phyloP scores from a whole-genome alignment of 2,329 filamentous ascomycete species.

The Hymenoscyphus fructigenus region DNA sequence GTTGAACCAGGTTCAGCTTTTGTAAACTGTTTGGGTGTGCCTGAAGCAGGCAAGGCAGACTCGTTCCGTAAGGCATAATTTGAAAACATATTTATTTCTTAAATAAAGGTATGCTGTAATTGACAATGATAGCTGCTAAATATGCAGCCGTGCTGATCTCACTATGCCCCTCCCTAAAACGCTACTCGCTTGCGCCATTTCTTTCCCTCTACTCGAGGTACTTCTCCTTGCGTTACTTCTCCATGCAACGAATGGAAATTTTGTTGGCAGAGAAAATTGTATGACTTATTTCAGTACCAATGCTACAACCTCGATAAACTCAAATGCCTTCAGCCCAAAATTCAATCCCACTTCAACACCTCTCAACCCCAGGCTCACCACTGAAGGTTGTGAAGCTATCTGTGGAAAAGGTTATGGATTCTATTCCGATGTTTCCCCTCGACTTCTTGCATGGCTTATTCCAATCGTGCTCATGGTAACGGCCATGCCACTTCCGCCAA shows the following conservation, averaged over 20 bases:
- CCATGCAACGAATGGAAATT: neutral
- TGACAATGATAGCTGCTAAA: neutral
- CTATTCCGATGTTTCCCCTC: neutral
- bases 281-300: neutral
- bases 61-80: neutral
- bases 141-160: neutral
- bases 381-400: neutral
- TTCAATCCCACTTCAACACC: neutral
- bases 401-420: neutral
- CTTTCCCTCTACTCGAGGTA: neutral
- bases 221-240: neutral
- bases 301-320: neutral
- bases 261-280: neutral
- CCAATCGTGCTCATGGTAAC: neutral
- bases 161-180: neutral
- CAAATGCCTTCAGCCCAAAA: neutral
- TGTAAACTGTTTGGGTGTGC: neutral
- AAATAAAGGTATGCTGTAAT: neutral
- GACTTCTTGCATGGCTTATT: neutral
- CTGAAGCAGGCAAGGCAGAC: neutral
- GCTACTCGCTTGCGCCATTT: neutral
- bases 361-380: neutral
- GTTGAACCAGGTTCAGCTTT: neutral
- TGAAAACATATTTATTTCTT: neutral
- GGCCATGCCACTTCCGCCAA: neutral